These are phyloP conservation scores for Cyberlindnera galapagoensis DNA, from an alignment of 805 yeast genomes.

Conservation along the genomic window DNA sequence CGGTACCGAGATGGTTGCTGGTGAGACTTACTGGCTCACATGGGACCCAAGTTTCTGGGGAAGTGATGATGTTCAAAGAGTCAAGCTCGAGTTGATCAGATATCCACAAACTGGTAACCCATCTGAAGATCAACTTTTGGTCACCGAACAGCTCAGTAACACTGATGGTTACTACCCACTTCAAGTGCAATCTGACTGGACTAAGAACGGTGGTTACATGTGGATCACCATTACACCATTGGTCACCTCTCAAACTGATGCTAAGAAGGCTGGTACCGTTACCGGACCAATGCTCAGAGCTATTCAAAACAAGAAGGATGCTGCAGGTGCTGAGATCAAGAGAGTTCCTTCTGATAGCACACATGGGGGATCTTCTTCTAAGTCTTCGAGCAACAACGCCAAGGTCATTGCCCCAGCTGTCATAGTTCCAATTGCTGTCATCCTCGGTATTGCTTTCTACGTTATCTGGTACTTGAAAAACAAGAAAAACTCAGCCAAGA, in stretches of 20 bases:
- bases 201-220: conserved; percentile 31
- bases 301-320: conserved; percentile 27
- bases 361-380: conserved; percentile 13
- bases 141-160: conserved; percentile 29
- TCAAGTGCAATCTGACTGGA: conserved; percentile 26
- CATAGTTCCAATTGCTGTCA: conserved; percentile 34
- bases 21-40: conserved; percentile 42
- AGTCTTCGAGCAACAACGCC: conserved; percentile 18
- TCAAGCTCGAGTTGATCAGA: conserved; percentile 27
- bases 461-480: conserved; percentile 28
- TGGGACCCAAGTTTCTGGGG: conserved; percentile 43
- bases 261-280: conserved; percentile 31
- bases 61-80: conserved; percentile 29
- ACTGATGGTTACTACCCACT: conserved; percentile 35
- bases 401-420: conserved; percentile 37
- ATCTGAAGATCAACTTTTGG: conserved; percentile 27
- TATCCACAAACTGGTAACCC: conserved; percentile 30
- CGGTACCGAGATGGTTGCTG: conserved; percentile 39
- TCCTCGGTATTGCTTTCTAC: conserved; percentile 23
- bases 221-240: conserved; percentile 34
- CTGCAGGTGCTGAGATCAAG: conserved; percentile 24
- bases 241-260: conserved; percentile 28
- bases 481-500: conserved; percentile 10
- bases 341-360: conserved; percentile 37
- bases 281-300: conserved; percentile 36